A percentile compares a stretch with the other conserved stretches of the same genome.
These are phyloP conservation scores for Leccinum boreale DNA, from an alignment of 768 basidiomycete species.

Conservation along the genomic window DNA sequence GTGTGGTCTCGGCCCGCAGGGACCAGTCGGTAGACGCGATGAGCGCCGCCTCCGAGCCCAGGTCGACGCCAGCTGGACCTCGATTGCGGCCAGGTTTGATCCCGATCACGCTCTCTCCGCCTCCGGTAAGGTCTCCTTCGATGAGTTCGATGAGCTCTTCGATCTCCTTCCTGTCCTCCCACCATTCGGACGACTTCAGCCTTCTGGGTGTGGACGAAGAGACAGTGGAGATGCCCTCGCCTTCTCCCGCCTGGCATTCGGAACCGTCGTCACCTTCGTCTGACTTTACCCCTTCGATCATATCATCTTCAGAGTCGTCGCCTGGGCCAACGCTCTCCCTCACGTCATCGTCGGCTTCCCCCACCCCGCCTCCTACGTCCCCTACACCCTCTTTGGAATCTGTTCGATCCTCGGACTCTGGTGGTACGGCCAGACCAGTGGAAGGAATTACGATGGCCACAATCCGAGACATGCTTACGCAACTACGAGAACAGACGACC, in stretches of 20 bases:
- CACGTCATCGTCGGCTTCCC: slow-evolving; percentile 34
- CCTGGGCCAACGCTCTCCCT: slow-evolving; percentile 38
- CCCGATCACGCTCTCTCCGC: slow-evolving; percentile 42
- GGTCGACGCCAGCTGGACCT: slow-evolving; percentile 24
- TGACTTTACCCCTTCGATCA: slow-evolving; percentile 31
- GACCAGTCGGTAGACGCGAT: slow-evolving; percentile 48
- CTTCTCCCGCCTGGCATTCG: slow-evolving; percentile 38
- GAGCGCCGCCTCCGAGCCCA: slow-evolving; percentile 36
- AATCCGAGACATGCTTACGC: slow-evolving; percentile 52
- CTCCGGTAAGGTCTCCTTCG: slow-evolving; percentile 40
- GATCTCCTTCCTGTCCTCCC: slow-evolving; percentile 51
- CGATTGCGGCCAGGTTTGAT: slow-evolving; percentile 23
- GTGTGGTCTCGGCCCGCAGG: slow-evolving; percentile 33
- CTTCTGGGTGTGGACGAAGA: slow-evolving; percentile 38
- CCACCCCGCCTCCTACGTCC: slow-evolving; percentile 35
- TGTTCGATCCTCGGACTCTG: slow-evolving; percentile 26
- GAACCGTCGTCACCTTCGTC: slow-evolving; percentile 26
- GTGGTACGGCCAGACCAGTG: slow-evolving; percentile 35
- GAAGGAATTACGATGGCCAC: slow-evolving; percentile 38
- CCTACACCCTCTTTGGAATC: slow-evolving; percentile 31
- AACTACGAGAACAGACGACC: slow-evolving; percentile 55
- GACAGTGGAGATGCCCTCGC: slow-evolving; percentile 17
- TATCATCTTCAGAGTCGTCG: slow-evolving; percentile 33
- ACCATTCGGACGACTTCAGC: slow-evolving; percentile 71
- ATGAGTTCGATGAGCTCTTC: slow-evolving; percentile 35